These are phyloP conservation scores for Nakazawaea peltata DNA, from an alignment of 805 yeast genomes.

Conservation along the genomic window DNA sequence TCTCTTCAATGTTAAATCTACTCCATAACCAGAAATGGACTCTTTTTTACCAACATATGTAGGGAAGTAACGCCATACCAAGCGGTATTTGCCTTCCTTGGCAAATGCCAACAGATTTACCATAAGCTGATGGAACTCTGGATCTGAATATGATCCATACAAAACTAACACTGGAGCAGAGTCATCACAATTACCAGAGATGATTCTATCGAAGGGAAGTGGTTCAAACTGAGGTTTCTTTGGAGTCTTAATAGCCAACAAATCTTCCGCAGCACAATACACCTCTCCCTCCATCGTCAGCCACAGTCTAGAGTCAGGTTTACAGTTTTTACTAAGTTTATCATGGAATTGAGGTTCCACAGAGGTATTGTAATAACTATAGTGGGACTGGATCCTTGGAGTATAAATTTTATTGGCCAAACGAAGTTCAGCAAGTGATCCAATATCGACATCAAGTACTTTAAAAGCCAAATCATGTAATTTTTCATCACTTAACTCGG, in stretches of 20 bases:
- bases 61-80: slow-evolving; percentile 69
- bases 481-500: slow-evolving; percentile 17
- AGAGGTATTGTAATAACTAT: slow-evolving; percentile 34
- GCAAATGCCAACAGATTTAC: slow-evolving; percentile 53
- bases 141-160: slow-evolving; percentile 56
- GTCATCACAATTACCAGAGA: slow-evolving; percentile 48
- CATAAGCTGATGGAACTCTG: slow-evolving; percentile 48
- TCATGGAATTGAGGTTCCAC: slow-evolving; percentile 27
- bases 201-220: slow-evolving; percentile 50
- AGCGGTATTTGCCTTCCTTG: slow-evolving; percentile 53
- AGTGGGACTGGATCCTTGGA: slow-evolving; percentile 63
- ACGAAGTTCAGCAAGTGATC: slow-evolving; percentile 29
- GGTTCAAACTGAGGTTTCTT: neutral
- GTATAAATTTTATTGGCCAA: slow-evolving; percentile 40
- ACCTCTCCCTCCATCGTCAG: slow-evolving; percentile 40
- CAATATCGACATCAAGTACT: too few relatives aligned
- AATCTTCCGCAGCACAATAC: slow-evolving; percentile 63
- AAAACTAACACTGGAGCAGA: slow-evolving; percentile 50
- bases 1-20: slow-evolving; percentile 52
- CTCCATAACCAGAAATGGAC: slow-evolving; percentile 57
- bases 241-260: slow-evolving; percentile 53
- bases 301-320: slow-evolving; percentile 32
- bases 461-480: slow-evolving; percentile 7
- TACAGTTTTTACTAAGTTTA: slow-evolving; percentile 12
- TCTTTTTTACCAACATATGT: slow-evolving; percentile 11